phyloP scores from a whole-genome alignment of 2,329 filamentous ascomycete species.

The Chaetomiaceae sp. region DNA sequence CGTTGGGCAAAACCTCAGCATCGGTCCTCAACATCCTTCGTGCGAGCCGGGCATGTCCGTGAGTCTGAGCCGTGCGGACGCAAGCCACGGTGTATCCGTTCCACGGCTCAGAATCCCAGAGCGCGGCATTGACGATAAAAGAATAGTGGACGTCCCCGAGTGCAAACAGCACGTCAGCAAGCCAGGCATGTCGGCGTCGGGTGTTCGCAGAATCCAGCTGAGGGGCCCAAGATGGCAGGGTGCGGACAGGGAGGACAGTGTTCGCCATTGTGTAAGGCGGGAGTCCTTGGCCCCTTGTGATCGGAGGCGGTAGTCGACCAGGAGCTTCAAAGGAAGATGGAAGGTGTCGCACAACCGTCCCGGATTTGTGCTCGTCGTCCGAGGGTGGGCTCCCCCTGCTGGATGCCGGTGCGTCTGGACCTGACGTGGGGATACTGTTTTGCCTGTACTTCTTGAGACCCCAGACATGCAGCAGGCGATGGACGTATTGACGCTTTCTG shows the following conservation, averaged over 20 bases:
- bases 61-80: constrained; percentile 5
- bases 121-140: constrained; percentile 5
- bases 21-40: background rate
- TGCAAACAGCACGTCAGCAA: constrained; percentile 12
- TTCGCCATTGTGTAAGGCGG: background rate
- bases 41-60: background rate
- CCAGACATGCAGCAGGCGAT: constrained; percentile 15
- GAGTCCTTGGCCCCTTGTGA: no score
- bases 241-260: background rate
- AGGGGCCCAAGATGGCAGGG: background rate
- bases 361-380: no score
- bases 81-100: background rate
- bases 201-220: background rate
- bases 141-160: constrained; percentile 10
- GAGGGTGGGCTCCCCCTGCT: no score
- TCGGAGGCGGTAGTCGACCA: no score
- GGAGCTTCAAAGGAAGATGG: no score
- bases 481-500: constrained; percentile 19
- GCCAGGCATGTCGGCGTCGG: background rate
- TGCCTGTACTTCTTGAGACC: constrained; percentile 16
- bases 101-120: background rate
- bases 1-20: no score
- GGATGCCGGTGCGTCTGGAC: background rate
- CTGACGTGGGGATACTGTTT: background rate
- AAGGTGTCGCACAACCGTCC: no score